Percentiles rank a stretch among this genome's conserved stretches.
phyloP scores from a whole-genome alignment of 129 eudicot species.

The Kitagawia praeruptora region DNA sequence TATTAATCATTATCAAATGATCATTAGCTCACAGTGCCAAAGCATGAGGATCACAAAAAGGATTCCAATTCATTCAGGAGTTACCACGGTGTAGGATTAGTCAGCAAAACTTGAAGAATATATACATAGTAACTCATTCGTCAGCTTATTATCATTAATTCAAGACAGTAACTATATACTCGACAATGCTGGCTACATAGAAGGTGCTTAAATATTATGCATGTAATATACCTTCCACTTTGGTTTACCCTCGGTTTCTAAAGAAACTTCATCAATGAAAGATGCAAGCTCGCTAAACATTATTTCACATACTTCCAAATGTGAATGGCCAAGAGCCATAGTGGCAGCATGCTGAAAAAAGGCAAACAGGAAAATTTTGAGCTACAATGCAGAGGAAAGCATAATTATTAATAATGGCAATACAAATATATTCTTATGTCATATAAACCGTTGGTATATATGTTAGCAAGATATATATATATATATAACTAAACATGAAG shows the following conservation, averaged over 20 bases:
- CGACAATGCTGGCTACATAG: background rate
- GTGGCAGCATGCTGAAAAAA: conserved; percentile 85
- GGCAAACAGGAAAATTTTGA: conserved; percentile 6
- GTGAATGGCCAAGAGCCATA: conserved; percentile 98
- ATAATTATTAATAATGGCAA: background rate
- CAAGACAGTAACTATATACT: background rate
- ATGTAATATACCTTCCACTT: conserved; percentile 81
- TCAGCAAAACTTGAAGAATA: background rate
- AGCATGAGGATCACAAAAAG: background rate
- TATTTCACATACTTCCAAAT: conserved; percentile 87
- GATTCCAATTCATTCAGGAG: background rate
- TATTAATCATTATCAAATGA: background rate
- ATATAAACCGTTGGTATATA: background rate
- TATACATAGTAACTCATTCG: background rate
- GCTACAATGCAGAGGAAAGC: background rate
- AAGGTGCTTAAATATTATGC: background rate
- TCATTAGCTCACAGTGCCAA: background rate
- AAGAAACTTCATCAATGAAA: conserved; percentile 81
- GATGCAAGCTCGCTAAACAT: conserved; percentile 95
- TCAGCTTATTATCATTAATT: background rate
- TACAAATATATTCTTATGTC: background rate
- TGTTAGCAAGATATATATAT: background rate
- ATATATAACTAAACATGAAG: background rate
- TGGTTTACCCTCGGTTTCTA: conserved; percentile 90
- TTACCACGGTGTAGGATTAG: background rate